Evolutionary conservation across 257 asterid species (phyloP).

Genomic region (Penstemon newberryi): DNA sequence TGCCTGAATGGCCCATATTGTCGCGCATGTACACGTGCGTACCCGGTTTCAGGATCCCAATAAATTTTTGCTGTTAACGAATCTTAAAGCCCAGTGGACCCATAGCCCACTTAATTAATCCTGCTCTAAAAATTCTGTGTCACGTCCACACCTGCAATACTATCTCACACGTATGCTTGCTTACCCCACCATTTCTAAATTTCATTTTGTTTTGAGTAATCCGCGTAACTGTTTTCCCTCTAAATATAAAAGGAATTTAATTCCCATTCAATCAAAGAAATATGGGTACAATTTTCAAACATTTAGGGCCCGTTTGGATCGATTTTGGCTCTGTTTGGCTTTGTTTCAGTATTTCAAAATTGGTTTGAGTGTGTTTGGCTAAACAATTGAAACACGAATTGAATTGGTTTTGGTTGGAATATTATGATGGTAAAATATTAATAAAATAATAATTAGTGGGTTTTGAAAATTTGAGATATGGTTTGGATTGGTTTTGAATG

Average conservation of each 20-base stretch:
- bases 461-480: neutral
- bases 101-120: slow-evolving; percentile 21
- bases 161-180: slow-evolving; percentile 33
- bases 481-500: neutral
- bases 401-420: no score
- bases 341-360: no score
- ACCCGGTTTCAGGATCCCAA: neutral
- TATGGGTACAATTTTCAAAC: neutral
- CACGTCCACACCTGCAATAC: slow-evolving; percentile 20
- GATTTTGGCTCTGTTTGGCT: no score
- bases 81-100: slow-evolving; percentile 19
- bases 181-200: neutral
- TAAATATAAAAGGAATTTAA: neutral
- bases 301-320: no score
- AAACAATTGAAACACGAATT: no score
- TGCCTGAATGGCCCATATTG: slow-evolving; percentile 56
- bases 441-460: no score
- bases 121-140: slow-evolving; percentile 21
- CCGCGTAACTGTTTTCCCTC: no score
- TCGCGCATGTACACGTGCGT: slow-evolving; percentile 73
- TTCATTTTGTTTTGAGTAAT: no score
- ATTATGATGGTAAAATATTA: no score
- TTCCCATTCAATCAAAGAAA: neutral
- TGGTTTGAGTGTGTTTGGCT: no score
- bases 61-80: neutral